Percentiles rank a stretch among this genome's conserved stretches.
Evolutionary conservation across 1,284 basidiomycete genomes (phyloP).

Genomic region (Peniophora sp.): DNA sequence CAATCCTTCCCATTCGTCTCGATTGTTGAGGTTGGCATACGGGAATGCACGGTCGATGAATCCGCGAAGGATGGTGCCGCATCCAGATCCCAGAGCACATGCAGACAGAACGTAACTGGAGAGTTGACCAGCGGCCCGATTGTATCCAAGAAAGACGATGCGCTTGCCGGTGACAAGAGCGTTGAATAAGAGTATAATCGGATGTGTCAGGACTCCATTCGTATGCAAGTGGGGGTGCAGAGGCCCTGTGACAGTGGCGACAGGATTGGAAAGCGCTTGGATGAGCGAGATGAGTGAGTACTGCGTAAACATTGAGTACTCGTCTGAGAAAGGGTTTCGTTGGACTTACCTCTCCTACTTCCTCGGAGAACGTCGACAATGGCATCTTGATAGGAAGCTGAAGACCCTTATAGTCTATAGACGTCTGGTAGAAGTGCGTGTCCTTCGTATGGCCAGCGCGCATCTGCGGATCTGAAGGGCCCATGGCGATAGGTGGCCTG

Average conservation of each 20-base stretch:
- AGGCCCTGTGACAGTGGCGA: constrained; percentile 62
- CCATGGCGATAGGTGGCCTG: constrained; percentile 13
- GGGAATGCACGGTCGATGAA: constrained; percentile 89
- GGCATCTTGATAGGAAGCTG: constrained; percentile 84
- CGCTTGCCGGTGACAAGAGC: constrained; percentile 90
- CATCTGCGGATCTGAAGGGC: constrained; percentile 12
- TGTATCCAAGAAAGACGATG: constrained; percentile 89
- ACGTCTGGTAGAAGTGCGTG: constrained; percentile 89
- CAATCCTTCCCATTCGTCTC: constrained; percentile 87
- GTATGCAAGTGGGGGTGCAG: constrained; percentile 90
- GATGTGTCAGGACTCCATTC: constrained; percentile 84
- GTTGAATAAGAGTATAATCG: constrained; percentile 92
- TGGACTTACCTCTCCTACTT: constrained; percentile 84
- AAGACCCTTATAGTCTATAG: constrained; percentile 73
- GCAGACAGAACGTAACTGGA: constrained; percentile 89
- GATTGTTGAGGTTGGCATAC: constrained; percentile 83
- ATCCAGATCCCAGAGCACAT: constrained; percentile 87
- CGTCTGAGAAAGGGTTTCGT: constrained; percentile 4
- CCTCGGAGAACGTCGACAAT: constrained; percentile 79
- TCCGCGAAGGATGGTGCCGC: constrained; percentile 76
- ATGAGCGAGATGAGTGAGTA: constrained; percentile 91
- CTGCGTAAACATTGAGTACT: constrained; percentile 31
- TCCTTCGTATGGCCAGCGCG: constrained; percentile 57
- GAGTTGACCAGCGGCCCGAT: constrained; percentile 79
- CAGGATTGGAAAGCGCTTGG: constrained; percentile 75